Percentiles rank a stretch among this genome's conserved stretches.
These are phyloP conservation scores for Magnolia officinalis DNA, from an alignment of 164 flowering plant genomes.

Conservation along the genomic window DNA sequence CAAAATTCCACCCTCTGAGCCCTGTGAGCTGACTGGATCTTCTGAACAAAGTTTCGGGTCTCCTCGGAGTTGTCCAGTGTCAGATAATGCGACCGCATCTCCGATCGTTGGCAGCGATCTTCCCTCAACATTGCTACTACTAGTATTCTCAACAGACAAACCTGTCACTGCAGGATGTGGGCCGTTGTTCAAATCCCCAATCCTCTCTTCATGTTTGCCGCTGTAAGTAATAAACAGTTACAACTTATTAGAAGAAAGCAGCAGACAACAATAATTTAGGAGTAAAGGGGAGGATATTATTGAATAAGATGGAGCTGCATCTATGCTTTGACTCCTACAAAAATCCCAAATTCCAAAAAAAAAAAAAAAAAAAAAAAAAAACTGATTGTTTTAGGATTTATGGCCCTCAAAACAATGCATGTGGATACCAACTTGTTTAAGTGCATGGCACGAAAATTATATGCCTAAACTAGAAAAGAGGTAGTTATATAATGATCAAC, in stretches of 20 bases:
- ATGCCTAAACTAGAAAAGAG: too few relatives aligned
- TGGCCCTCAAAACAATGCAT: too few relatives aligned
- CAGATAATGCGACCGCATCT: slow-evolving; percentile 4
- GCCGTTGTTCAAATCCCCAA: slow-evolving; percentile 17
- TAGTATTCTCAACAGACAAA: slow-evolving; percentile 15
- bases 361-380: too few relatives aligned
- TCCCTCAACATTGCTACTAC: slow-evolving; percentile 7
- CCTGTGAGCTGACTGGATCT: slow-evolving; percentile 11
- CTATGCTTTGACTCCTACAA: too few relatives aligned
- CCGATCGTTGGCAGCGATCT: slow-evolving; percentile 9
- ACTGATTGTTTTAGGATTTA: too few relatives aligned
- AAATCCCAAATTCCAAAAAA: too few relatives aligned
- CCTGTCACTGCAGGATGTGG: slow-evolving; percentile 17
- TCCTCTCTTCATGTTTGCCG: slow-evolving; percentile 32
- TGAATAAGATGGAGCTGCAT: too few relatives aligned
- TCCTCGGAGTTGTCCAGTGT: slow-evolving; percentile 15
- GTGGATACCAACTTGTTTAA: too few relatives aligned
- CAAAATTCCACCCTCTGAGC: slow-evolving; percentile 31
- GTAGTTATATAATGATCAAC: too few relatives aligned
- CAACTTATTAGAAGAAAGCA: not conserved
- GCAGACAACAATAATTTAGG: not conserved
- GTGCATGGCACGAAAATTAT: too few relatives aligned
- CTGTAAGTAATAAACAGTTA: slow-evolving; percentile 5
- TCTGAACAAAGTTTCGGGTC: slow-evolving; percentile 14
- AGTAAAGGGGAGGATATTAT: not conserved